Base-by-base conservation (phyloP, 805 yeast genomes). In the Suhomyces emberorum region DNA sequence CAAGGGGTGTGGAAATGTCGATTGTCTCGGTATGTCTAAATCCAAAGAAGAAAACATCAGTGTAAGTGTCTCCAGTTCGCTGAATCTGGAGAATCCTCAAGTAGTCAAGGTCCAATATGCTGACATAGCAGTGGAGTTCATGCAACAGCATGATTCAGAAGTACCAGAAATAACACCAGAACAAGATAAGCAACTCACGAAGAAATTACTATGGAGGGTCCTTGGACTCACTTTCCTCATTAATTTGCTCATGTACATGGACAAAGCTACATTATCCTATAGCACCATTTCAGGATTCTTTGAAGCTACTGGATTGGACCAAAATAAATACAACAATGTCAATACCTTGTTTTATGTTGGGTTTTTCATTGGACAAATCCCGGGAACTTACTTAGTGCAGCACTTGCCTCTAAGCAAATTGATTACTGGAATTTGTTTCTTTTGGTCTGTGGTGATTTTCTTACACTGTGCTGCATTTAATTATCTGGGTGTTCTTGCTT, bases 311-410 rank as follows among this genome's bases (percentile, higher is more conserved):
- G 65, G 68, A 4, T 48, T 77, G 18, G 55, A 58, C 18, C 70
- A 69, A 44, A 46, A 62, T 34, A 40, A 61, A 33, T 76, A 72
- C 49, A 70, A 71, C 44, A 70, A 72, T 37, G 59, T 72, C 12
- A 72, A 74, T 42, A 71, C 80, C 3, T 40, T 76, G n/a, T 76
- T 75, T 46, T 75, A 75, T 46, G 74, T 66, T 16, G 81, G 80
- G 4, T 74, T 61, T 43, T 51, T 68, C 6, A 54, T 70, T 15
- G 79, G 77, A 3, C 77, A 74, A 43, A 58, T 70, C 10, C 55
- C 57, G 2, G 71, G 71, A 24, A 51, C 68, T 32, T 56, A 63
- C 32, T 54, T 72, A 16, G 58, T 72, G 21, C 80, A 74, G 44
- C 66, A 57, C 39, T 50, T 65, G 7, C 70, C 74, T 17, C 47